Evolutionary conservation across 1,284 basidiomycete species (phyloP), one percentile per base, ranked within the genome.

Genomic region (Jaminaea rosea): DNA sequence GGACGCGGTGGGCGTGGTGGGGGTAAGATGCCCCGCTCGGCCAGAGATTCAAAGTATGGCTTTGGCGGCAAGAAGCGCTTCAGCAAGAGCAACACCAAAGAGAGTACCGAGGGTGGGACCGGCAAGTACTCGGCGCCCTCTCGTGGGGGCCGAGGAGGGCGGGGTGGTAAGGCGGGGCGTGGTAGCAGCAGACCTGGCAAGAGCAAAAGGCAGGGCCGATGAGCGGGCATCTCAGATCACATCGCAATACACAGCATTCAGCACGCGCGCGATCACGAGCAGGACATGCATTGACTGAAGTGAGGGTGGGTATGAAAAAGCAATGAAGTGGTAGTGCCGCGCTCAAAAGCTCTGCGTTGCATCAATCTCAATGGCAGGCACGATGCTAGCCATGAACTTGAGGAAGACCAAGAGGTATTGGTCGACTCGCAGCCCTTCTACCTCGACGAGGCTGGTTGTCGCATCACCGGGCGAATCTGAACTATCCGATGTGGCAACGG

Each of bases 341-440:
- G 21, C 39, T 11, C 24, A 42, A 23, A 42, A 42, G 39, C 19
- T 21, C 52, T 67, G 68, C 4, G 69, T 68, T 23, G 70, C 65
- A 39, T 73, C 70, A 13, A 73, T 65, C 50, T 73, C 70, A 42
- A 73, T 72, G 23, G 70, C 70, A 2, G 70, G 70, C 1, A 72
- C 63, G 36, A 73, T 69, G 46, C 58, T 63, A 8, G 67, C 66
- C 67, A 73, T 70, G 34, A 72, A 72, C 59, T 73, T 72, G 46
- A 73, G 57, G 42, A 73, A 73, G 49, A 72, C 64, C 56, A 73
- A 60, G 56, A 73, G 59, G 59, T 73, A 73, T 56, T 72, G 67
- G 39, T 73, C 70, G 8, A 73, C 70, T 4, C 65, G 45, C 21
- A 73, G 41, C 0, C 67, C 68, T 46, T 69, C 64, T 5, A 64